Base-by-base conservation (phyloP, 495 filamentous ascomycete species). In the Daldinia vernicosa region DNA sequence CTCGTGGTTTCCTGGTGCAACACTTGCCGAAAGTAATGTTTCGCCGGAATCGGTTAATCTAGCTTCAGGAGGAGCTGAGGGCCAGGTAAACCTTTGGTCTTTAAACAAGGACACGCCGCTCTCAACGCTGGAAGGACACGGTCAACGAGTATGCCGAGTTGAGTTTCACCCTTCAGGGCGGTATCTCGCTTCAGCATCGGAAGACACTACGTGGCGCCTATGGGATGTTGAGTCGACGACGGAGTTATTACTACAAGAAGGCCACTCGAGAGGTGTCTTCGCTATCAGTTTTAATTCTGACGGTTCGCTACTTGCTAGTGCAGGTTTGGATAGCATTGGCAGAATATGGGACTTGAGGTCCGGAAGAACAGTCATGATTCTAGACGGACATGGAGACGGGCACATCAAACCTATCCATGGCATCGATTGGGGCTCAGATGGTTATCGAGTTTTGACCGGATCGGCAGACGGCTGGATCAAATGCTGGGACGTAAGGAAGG, bases 301-400 rank as follows among this genome's bases (percentile, higher is more conserved):
- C 74, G 95, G 95, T 3, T 95, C 92, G 5, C 85, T 99, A 2
- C 82, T 98, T 14, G 95, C 94, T 1, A 95, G 90, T 78, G 96
- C 90, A 27, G 95, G 95, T 1, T 82, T 97, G 45, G 95, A 99
- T 79, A 97, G 93, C 65, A 94, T 97, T 51, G 95, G 95, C 1
- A 87, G 96, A 4, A 91, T 99, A 63, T 99, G 96, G 96, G 95
- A 99, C 80, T 74, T 98, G n/a, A 87, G 95, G 22, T 95, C 94
- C 0, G 95, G 95, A 14, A 87, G 95, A 37, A 97, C 94, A 0
- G 92, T 98, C 67, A 98, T 97, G 94, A 92, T 98, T 60, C 85
- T 99, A 4, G 93, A 98, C 71, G 86, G 85, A 3, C 84, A 87
- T 69, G 66, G 97, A 27, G 93, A 98, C 74, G 92, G 92, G 3